Base-by-base conservation (phyloP, 345 rosid genomes). In the Citrus sinensis region DNA sequence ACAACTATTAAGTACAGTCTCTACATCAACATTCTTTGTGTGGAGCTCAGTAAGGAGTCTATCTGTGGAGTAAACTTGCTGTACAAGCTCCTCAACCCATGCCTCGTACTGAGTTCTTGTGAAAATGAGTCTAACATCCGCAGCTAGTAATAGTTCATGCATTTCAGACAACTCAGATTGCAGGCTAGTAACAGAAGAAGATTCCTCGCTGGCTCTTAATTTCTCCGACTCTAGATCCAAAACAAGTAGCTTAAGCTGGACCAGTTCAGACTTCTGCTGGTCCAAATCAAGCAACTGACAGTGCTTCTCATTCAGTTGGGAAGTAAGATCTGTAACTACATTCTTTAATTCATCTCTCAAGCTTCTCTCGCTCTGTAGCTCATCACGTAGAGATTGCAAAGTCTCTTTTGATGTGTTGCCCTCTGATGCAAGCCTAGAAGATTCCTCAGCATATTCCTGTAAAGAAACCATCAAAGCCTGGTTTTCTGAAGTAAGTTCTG, bases 81-180 rank as follows among this genome's bases (percentile, higher is more conserved):
- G 84, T 80, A 79, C 83, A 73, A 90, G 85, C 73, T 87, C 89
- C 76, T 80, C 81, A 66, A 86, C 78, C 79, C 83, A 82, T 54
- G 81, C 74, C 80, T 86, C 87, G 74, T 83, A 90, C 78, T 89
- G 97, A 81, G 76, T 76, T 82, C 86, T 85, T 61, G 85, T 83
- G 81, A 88, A 87, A 83, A 81, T 63, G 75, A 82, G 75, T 60
- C 78, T 77, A 68, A 91, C 79, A 85, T 94, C 93, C 24, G 91
- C 81, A 83, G 89, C 91, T 77, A 91, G 77, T 79, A 84, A 78
- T 76, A 30, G 70, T 82, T 85, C 90, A 35, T 85, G 80, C 90
- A 93, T 78, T 85, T 89, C 92, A 68, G 85, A 86, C 84, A 94
- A 76, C 85, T 86, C 91, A 81, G 82, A 81, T 82, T 96, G 90